Percentiles rank a stretch among this genome's conserved stretches.
Conservation (phyloP, 169 alveolate genomes). For the Cryptosporidium viatorum region DNA sequence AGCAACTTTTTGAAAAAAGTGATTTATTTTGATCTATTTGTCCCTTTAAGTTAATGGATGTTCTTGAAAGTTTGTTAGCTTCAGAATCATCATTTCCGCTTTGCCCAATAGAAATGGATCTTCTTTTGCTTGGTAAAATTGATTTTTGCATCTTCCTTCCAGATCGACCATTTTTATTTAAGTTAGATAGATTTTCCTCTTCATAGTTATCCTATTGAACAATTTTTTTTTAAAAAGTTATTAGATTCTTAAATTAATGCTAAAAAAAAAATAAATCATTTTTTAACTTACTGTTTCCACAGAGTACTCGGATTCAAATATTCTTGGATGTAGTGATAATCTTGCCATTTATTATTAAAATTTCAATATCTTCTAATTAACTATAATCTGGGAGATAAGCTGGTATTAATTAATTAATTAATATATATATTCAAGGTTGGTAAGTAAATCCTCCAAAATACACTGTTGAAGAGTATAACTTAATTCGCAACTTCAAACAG, state of each 20-base stretch:
- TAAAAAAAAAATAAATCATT: too few relatives aligned
- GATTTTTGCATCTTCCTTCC: not conserved
- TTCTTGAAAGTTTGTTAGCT: conserved; percentile 16
- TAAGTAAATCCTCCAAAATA: too few relatives aligned
- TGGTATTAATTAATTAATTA: too few relatives aligned
- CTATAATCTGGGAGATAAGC: not conserved
- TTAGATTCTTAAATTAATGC: too few relatives aligned
- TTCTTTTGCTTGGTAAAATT: conserved; percentile 17
- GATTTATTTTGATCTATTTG: conserved; percentile 26
- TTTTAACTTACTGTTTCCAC: conserved; percentile 21
- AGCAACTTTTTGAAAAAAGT: conserved; percentile 6
- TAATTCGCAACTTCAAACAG: not conserved
- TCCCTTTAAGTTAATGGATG: conserved; percentile 24
- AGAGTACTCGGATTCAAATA: not conserved
- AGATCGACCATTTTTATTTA: not conserved
- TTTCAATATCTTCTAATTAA: too few relatives aligned
- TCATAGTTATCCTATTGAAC: not conserved
- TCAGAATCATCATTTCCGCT: not conserved
- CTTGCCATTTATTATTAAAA: conserved; percentile 6
- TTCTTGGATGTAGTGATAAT: conserved; percentile 20
- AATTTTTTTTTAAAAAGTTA: not conserved
- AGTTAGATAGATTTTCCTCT: not conserved
- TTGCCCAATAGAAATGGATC: conserved; percentile 8
- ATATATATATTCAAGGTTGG: too few relatives aligned
- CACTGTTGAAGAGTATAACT: not conserved